Evolutionary conservation across 176 grass and related monocot genomes (phyloP).

Genomic region (Urochloa ruziziensis): DNA sequence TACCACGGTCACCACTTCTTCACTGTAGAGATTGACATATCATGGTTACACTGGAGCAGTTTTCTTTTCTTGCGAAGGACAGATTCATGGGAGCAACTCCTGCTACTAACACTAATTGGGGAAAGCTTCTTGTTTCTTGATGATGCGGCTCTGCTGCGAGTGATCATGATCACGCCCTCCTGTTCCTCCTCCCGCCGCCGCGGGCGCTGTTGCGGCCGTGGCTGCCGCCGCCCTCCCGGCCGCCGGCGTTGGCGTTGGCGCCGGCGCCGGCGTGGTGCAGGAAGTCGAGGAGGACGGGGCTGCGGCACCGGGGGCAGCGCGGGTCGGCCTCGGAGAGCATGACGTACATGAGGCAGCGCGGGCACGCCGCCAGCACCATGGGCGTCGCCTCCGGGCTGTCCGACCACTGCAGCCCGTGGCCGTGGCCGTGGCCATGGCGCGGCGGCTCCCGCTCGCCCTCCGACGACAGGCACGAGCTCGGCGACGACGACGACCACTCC

Average conservation of each 20-base stretch:
- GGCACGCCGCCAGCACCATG: constrained; percentile 77
- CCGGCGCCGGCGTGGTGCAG: constrained; percentile 13
- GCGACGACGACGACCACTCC: constrained; percentile 61
- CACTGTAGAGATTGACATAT: constrained; percentile 25
- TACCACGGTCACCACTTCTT: neutral
- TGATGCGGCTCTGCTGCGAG: neutral
- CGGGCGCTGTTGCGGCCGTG: neutral
- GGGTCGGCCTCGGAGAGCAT: constrained; percentile 76
- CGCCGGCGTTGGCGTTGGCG: neutral
- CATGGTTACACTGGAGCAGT: constrained; percentile 53
- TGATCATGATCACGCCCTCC: constrained; percentile 34
- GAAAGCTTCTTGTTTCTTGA: neutral
- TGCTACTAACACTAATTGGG: neutral
- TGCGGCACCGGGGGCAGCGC: constrained; percentile 69
- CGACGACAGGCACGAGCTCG: constrained; percentile 72
- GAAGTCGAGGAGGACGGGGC: constrained; percentile 70
- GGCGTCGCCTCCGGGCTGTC: constrained; percentile 68
- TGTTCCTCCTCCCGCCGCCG: constrained; percentile 24
- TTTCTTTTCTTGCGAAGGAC: neutral
- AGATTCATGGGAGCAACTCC: neutral
- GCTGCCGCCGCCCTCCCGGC: neutral
- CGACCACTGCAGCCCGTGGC: constrained; percentile 38
- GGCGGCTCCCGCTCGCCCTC: constrained; percentile 41
- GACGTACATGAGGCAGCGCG: constrained; percentile 75
- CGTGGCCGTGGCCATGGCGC: neutral